Evolutionary conservation across 768 basidiomycete species (phyloP).

Genomic region (Boletus reticuloceps): DNA sequence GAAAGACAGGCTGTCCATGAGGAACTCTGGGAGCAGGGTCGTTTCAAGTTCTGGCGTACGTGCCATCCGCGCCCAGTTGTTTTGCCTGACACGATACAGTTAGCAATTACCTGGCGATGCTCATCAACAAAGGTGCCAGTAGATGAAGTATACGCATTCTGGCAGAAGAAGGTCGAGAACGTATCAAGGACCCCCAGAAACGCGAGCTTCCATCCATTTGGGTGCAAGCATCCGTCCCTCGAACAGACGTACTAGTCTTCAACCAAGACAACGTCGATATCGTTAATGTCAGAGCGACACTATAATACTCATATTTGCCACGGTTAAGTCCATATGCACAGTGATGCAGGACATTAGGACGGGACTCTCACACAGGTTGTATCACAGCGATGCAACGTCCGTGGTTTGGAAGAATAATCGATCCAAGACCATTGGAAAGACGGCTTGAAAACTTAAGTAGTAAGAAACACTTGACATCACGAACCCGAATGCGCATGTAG

Average conservation of each 20-base stretch:
- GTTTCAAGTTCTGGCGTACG: constrained; percentile 1
- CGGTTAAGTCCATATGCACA: neutral
- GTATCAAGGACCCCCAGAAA: neutral
- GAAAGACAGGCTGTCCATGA: constrained; percentile 1
- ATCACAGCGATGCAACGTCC: neutral
- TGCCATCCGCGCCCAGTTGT: neutral
- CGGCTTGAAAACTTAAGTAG: neutral
- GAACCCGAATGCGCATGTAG: neutral
- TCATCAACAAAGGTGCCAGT: neutral
- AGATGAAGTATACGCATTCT: constrained; percentile 7
- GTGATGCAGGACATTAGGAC: neutral
- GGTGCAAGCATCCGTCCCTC: neutral
- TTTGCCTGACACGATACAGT: neutral
- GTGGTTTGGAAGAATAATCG: neutral
- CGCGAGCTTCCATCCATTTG: neutral
- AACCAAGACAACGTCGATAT: constrained; percentile 6
- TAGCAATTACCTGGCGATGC: constrained; percentile 7
- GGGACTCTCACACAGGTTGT: neutral
- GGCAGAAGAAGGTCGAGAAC: constrained; percentile 7
- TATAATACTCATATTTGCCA: constrained; percentile 6
- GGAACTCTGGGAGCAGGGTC: neutral
- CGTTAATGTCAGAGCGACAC: constrained; percentile 7
- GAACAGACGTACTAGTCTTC: neutral
- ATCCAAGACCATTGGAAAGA: neutral
- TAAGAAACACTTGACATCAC: neutral